Percentiles rank a stretch among this genome's conserved stretches.
Conservation (phyloP, 768 basidiomycete species). For the Termitomyces heimii region DNA sequence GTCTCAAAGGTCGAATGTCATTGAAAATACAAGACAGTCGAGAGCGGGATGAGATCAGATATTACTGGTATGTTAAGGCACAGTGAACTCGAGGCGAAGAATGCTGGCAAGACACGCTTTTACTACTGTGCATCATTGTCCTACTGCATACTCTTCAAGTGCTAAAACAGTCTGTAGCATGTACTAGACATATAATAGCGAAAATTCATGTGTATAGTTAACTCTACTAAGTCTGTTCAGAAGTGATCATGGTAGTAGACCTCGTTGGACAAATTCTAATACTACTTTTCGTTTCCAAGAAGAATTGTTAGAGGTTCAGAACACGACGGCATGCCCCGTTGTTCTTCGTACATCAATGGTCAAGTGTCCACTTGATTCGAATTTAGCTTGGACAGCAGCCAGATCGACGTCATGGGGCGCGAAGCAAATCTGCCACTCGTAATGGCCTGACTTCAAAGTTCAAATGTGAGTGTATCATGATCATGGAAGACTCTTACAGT, state of each 20-base stretch:
- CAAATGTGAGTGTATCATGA: background rate
- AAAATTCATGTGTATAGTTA: background rate
- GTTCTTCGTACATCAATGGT: constrained; percentile 36
- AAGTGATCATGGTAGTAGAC: background rate
- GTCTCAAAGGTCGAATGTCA: background rate
- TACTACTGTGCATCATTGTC: background rate
- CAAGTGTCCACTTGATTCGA: constrained; percentile 40
- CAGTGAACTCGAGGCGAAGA: background rate
- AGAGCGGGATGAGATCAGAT: background rate
- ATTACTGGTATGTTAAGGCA: background rate
- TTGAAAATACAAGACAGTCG: background rate
- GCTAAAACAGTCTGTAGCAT: background rate
- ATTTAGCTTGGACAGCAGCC: constrained; percentile 42
- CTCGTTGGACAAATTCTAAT: background rate
- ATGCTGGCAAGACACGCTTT: background rate
- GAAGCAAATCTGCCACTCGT: constrained; percentile 57
- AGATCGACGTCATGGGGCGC: constrained; percentile 50
- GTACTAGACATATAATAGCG: background rate
- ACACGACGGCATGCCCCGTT: constrained; percentile 3
- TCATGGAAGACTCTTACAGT: constrained; percentile 38
- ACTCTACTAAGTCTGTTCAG: background rate
- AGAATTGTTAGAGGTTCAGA: background rate
- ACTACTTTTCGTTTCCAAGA: background rate
- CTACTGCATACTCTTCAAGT: background rate
- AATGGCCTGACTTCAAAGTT: constrained; percentile 38